Percentiles rank a stretch among this genome's conserved stretches.
Conservation (phyloP, 495 filamentous ascomycete species). For the Annulohypoxylon nitens region DNA sequence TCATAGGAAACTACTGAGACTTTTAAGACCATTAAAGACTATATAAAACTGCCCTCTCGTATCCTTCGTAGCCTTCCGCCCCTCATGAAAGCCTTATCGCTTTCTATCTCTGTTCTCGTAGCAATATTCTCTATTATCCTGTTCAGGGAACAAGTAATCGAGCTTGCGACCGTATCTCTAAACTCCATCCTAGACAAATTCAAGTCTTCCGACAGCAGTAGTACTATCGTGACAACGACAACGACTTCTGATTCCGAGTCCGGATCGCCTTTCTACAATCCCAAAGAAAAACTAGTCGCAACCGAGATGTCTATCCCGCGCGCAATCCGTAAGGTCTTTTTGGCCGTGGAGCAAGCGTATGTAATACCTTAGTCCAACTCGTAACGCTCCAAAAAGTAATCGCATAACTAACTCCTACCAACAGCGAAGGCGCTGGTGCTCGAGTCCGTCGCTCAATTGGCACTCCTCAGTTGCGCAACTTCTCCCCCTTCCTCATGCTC, state of each 20-base stretch:
- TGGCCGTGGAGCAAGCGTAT: slow-evolving; percentile 80
- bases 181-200: slow-evolving; percentile 40
- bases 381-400: neutral
- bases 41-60: slow-evolving; percentile 28
- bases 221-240: slow-evolving; percentile 26
- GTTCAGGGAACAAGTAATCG: slow-evolving; percentile 49
- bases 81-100: slow-evolving; percentile 52
- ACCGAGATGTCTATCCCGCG: slow-evolving; percentile 76
- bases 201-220: slow-evolving; percentile 19
- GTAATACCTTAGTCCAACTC: neutral
- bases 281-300: slow-evolving; percentile 43
- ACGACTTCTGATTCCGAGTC: slow-evolving; percentile 30
- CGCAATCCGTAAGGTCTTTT: slow-evolving; percentile 82
- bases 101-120: slow-evolving; percentile 54
- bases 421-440: slow-evolving; percentile 84
- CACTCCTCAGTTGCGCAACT: slow-evolving; percentile 83
- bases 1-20: slow-evolving; percentile 10
- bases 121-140: slow-evolving; percentile 55
- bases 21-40: neutral
- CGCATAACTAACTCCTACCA: neutral
- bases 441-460: slow-evolving; percentile 91
- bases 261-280: slow-evolving; percentile 47
- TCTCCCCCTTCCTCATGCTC: slow-evolving; percentile 97
- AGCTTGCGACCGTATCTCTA: slow-evolving; percentile 43
- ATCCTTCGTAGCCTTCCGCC: slow-evolving; percentile 13